Evolutionary conservation across 768 basidiomycete species (phyloP).

Genomic region (Podaxis mareebaensis): DNA sequence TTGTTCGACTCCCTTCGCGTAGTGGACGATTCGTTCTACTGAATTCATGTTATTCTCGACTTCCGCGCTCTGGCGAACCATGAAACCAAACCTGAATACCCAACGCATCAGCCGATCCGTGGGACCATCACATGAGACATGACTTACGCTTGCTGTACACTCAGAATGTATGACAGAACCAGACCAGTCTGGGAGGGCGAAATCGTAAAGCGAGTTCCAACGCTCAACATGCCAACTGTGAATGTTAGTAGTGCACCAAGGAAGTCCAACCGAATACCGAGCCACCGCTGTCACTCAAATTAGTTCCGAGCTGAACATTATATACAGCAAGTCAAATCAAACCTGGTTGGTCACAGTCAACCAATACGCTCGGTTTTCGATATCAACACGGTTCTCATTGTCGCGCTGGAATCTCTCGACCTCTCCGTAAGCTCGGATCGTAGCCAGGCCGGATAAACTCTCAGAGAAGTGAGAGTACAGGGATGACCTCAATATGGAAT

Average conservation of each 20-base stretch:
- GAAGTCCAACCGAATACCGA: conserved; percentile 88
- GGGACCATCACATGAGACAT: not conserved
- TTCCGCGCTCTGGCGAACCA: conserved; percentile 77
- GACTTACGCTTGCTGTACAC: conserved; percentile 66
- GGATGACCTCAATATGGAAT: conserved; percentile 83
- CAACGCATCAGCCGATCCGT: conserved; percentile 12
- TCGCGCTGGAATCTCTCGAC: conserved; percentile 70
- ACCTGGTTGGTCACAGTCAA: conserved; percentile 83
- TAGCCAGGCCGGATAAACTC: conserved; percentile 81
- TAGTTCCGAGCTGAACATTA: not conserved
- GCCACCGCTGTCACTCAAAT: conserved; percentile 61
- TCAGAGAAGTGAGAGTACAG: conserved; percentile 94
- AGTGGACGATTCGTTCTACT: conserved; percentile 84
- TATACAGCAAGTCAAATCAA: not conserved
- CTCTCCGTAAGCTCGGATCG: conserved; percentile 88
- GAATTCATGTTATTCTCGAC: conserved; percentile 94
- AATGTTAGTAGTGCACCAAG: conserved; percentile 74
- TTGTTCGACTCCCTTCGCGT: conserved; percentile 78
- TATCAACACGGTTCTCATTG: conserved; percentile 74
- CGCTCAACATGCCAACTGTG: conserved; percentile 75
- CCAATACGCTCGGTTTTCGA: conserved; percentile 92
- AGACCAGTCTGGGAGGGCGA: conserved; percentile 80
- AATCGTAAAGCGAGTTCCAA: conserved; percentile 71
- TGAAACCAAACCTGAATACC: conserved; percentile 62
- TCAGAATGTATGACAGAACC: conserved; percentile 77